phyloP scores from a whole-genome alignment of 176 grass and related monocot genomes.

The Themeda triandra region DNA sequence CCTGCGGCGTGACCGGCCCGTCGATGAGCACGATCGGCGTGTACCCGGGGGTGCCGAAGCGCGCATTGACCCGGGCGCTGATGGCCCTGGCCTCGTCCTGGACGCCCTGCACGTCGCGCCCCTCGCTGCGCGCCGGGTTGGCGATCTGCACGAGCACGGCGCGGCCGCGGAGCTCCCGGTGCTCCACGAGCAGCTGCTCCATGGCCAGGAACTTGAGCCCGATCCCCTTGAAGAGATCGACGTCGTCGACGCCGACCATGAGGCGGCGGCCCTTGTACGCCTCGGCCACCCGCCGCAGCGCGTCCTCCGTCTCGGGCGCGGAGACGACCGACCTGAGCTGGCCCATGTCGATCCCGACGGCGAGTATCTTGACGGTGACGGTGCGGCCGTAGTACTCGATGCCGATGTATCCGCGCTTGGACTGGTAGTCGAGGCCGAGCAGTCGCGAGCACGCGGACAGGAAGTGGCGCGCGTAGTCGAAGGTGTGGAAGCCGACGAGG shows the following conservation, averaged over 20 bases:
- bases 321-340: constrained; percentile 74
- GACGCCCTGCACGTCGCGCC: constrained; percentile 85
- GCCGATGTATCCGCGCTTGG: constrained; percentile 89
- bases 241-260: constrained; percentile 87
- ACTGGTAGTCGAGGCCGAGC: constrained; percentile 77
- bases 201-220: constrained; percentile 92
- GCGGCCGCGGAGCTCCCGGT: constrained; percentile 52
- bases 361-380: constrained; percentile 90
- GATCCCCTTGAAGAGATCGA: constrained; percentile 94
- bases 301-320: constrained; percentile 50
- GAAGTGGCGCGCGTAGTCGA: constrained; percentile 96
- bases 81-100: constrained; percentile 62
- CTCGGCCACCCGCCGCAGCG: constrained; percentile 42
- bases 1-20: constrained; percentile 38
- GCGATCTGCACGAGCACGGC: constrained; percentile 82
- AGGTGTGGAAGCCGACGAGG: constrained; percentile 96
- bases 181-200: constrained; percentile 79
- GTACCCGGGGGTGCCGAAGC: constrained; percentile 71
- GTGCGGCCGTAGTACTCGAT: constrained; percentile 97
- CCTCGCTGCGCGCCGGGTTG: constrained; percentile 85
- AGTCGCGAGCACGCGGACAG: constrained; percentile 79
- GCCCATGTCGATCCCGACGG: constrained; percentile 84
- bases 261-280: constrained; percentile 61
- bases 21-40: constrained; percentile 66
- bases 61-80: constrained; percentile 68